A percentile compares a stretch with the other conserved stretches of the same genome.
phyloP scores from a whole-genome alignment of 306 rosid genomes.

The Leucaena leucocephala region DNA sequence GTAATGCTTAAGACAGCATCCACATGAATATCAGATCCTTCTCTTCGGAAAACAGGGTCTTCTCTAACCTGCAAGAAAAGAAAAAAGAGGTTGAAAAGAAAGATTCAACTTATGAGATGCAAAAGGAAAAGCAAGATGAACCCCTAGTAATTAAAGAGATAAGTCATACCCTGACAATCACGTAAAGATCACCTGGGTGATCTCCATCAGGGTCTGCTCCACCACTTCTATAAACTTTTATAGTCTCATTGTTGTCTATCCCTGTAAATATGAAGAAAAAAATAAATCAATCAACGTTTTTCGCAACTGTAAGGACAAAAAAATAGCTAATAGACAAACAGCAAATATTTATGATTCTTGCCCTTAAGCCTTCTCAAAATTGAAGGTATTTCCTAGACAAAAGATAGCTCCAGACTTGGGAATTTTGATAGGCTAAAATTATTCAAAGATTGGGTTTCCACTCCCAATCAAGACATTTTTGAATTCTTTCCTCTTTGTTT shows the following conservation, averaged over 20 bases:
- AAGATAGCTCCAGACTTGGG: constrained; percentile 16
- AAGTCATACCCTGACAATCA: constrained; percentile 62
- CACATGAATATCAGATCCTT: constrained; percentile 90
- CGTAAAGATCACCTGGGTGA: constrained; percentile 83
- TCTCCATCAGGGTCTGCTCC: constrained; percentile 92
- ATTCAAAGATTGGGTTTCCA: constrained; percentile 12
- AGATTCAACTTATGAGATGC: neutral
- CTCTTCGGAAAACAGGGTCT: constrained; percentile 90
- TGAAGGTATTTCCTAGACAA: constrained; percentile 1
- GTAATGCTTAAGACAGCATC: constrained; percentile 76
- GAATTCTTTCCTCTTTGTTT: neutral
- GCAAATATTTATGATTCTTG: constrained; percentile 21
- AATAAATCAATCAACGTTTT: constrained; percentile 28
- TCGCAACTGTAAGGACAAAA: neutral
- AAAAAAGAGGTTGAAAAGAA: neutral
- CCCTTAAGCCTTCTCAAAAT: neutral
- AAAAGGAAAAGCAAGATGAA: constrained; percentile 7
- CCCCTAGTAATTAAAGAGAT: constrained; percentile 6
- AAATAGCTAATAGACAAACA: constrained; percentile 18
- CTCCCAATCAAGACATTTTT: neutral
- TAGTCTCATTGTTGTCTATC: constrained; percentile 66
- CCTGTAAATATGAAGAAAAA: constrained; percentile 52
- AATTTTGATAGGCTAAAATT: constrained; percentile 2
- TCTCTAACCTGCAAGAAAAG: constrained; percentile 61
- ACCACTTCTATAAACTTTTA: constrained; percentile 69